A percentile compares a stretch with the other conserved stretches of the same genome.
Evolutionary conservation across 129 eudicot genomes (phyloP).

Genomic region (Apium graveolens): DNA sequence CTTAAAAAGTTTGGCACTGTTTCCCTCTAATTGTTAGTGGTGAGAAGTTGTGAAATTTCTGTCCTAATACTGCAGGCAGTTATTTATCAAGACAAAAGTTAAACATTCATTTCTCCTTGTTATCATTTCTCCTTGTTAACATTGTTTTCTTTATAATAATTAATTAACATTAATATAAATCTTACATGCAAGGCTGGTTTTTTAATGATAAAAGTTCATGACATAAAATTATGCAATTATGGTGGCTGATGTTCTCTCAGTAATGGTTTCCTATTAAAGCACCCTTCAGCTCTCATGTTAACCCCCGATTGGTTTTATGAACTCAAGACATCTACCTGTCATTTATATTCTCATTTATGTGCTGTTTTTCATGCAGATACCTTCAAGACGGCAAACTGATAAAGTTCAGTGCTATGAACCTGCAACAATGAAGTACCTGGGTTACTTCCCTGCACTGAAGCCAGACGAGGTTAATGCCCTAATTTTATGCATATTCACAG

Average conservation of each 20-base stretch:
- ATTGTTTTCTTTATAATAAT: background rate
- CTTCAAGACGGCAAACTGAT: slow-evolving; percentile 89
- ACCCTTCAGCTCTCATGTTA: background rate
- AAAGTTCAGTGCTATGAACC: slow-evolving; percentile 99
- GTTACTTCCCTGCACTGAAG: slow-evolving; percentile 70
- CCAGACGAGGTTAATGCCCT: slow-evolving; percentile 70
- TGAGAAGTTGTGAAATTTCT: background rate
- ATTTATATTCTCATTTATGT: slow-evolving; percentile 6
- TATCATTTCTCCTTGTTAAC: background rate
- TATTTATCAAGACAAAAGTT: background rate
- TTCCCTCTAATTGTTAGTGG: background rate
- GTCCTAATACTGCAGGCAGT: background rate
- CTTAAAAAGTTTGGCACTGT: background rate
- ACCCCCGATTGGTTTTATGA: background rate
- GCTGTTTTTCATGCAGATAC: slow-evolving; percentile 46
- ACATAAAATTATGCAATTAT: background rate
- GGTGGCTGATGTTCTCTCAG: background rate
- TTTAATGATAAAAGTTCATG: background rate
- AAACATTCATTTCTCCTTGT: background rate
- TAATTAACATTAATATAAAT: background rate
- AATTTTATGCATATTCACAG: background rate
- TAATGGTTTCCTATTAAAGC: background rate
- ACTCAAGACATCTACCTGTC: background rate
- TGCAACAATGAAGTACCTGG: slow-evolving; percentile 96
- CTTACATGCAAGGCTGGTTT: background rate